A percentile compares a stretch with the other conserved stretches of the same genome.
Evolutionary conservation across 495 filamentous ascomycete species (phyloP).

Genomic region (Talaromyces liani): DNA sequence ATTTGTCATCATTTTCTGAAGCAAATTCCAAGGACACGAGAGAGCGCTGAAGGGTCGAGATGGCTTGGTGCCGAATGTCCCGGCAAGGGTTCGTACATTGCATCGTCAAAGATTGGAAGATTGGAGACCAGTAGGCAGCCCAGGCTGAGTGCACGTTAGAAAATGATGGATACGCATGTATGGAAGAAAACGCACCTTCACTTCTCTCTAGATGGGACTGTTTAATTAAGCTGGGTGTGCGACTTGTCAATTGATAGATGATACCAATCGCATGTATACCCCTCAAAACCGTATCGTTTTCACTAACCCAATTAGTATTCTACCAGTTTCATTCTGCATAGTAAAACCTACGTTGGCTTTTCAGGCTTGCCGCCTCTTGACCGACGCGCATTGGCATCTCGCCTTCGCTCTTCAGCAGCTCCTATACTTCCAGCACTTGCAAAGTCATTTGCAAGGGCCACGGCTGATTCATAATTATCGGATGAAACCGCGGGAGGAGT

Average conservation of each 20-base stretch:
- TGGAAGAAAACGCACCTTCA: conserved; percentile 51
- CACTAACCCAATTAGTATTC: conserved; percentile 31
- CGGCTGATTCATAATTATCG: conserved; percentile 87
- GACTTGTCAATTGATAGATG: conserved; percentile 69
- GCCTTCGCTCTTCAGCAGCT: conserved; percentile 69
- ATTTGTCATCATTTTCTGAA: conserved; percentile 72
- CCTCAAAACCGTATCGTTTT: conserved; percentile 68
- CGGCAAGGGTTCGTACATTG: conserved; percentile 95
- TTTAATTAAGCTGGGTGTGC: conserved; percentile 78
- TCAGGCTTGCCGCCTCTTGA: conserved; percentile 48
- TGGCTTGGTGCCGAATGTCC: conserved; percentile 81
- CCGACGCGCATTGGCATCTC: conserved; percentile 48
- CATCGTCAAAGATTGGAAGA: conserved; percentile 76
- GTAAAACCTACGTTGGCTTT: conserved; percentile 47
- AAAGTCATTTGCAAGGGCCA: conserved; percentile 82
- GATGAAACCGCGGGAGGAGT: conserved; percentile 72
- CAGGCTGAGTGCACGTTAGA: conserved; percentile 56
- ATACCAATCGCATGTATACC: conserved; percentile 73
- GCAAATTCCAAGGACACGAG: conserved; percentile 76
- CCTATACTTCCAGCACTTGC: conserved; percentile 78
- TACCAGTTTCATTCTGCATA: conserved; percentile 8
- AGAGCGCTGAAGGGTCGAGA: conserved; percentile 78
- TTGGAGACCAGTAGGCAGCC: conserved; percentile 96
- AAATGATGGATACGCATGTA: neutral
- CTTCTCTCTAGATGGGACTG: conserved; percentile 86